Evolutionary conservation across 495 filamentous ascomycete species (phyloP).

Genomic region (Rostrohypoxylon terebratum): DNA sequence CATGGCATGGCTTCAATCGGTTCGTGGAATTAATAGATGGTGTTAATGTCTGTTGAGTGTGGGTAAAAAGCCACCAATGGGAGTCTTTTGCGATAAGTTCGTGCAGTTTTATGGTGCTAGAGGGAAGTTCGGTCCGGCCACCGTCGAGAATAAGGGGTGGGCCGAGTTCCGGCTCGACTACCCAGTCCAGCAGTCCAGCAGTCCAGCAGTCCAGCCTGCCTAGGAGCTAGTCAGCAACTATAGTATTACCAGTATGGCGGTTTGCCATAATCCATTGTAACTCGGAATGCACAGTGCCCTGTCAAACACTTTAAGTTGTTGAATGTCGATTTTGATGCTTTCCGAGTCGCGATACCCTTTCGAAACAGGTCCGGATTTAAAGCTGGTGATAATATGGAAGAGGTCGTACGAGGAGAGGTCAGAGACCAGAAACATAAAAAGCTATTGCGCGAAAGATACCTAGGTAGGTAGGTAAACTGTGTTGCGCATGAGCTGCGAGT

Average conservation of each 20-base stretch:
- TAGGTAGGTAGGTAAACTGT: no score
- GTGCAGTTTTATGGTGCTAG: constrained; percentile 34
- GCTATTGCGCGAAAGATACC: not conserved
- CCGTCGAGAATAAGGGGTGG: constrained; percentile 29
- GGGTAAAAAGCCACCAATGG: constrained; percentile 35
- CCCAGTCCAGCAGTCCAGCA: constrained; percentile 32
- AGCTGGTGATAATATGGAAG: constrained; percentile 3
- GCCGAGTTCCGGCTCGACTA: constrained; percentile 39
- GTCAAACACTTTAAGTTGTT: constrained; percentile 4
- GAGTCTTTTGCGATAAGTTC: constrained; percentile 40
- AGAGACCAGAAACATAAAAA: not conserved
- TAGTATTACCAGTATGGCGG: not conserved
- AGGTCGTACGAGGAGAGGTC: not conserved
- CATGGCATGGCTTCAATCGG: constrained; percentile 26
- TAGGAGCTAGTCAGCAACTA: constrained; percentile 21
- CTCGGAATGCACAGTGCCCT: constrained; percentile 3
- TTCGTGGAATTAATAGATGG: constrained; percentile 39
- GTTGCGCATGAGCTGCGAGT: constrained; percentile 20
- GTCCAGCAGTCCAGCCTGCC: constrained; percentile 22
- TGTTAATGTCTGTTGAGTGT: constrained; percentile 10
- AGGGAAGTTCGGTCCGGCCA: constrained; percentile 45
- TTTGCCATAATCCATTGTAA: constrained; percentile 19
- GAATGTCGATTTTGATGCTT: constrained; percentile 11
- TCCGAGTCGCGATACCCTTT: constrained; percentile 5
- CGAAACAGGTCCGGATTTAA: constrained; percentile 2